A percentile compares a stretch with the other conserved stretches of the same genome.
phyloP scores from a whole-genome alignment of 2,329 filamentous ascomycete species.

The Orbilia quercus region DNA sequence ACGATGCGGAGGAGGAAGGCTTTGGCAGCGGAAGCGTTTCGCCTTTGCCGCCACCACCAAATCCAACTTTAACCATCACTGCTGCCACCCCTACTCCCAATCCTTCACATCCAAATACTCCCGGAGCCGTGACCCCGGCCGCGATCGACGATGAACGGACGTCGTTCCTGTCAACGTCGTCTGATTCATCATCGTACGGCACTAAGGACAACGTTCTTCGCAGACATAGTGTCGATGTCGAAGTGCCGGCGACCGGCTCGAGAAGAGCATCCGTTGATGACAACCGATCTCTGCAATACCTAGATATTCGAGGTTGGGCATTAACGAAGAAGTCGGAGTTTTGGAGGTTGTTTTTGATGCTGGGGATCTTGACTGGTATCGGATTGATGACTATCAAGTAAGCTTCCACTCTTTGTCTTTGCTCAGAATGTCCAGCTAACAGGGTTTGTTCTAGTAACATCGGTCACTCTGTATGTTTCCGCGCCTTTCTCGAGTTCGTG shows the following conservation, averaged over 20 bases:
- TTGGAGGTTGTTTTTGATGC: slow-evolving; percentile 88
- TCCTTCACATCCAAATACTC: slow-evolving; percentile 43
- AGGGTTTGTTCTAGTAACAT: slow-evolving; percentile 76
- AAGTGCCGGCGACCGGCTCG: slow-evolving; percentile 62
- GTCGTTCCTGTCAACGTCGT: slow-evolving; percentile 77
- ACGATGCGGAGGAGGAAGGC: slow-evolving; percentile 46
- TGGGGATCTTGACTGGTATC: slow-evolving; percentile 90
- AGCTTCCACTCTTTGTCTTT: slow-evolving; percentile 63
- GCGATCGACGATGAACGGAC: slow-evolving; percentile 74
- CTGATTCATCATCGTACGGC: slow-evolving; percentile 64
- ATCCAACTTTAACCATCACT: slow-evolving; percentile 47
- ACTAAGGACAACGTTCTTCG: slow-evolving; percentile 58
- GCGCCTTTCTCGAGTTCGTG: background rate
- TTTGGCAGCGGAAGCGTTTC: slow-evolving; percentile 34
- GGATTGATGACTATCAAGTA: slow-evolving; percentile 99
- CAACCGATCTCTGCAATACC: slow-evolving; percentile 53
- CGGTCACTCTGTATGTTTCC: slow-evolving; percentile 66
- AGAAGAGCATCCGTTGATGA: slow-evolving; percentile 54
- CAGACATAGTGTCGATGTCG: slow-evolving; percentile 72
- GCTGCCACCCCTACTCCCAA: slow-evolving; percentile 55
- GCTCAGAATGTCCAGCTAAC: background rate
- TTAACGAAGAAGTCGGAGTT: slow-evolving; percentile 81
- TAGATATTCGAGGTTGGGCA: slow-evolving; percentile 88
- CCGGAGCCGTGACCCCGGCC: slow-evolving; percentile 39
- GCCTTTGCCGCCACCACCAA: slow-evolving; percentile 23